Conservation (phyloP, 495 filamentous ascomycete species). For the Penicillium salamii region DNA sequence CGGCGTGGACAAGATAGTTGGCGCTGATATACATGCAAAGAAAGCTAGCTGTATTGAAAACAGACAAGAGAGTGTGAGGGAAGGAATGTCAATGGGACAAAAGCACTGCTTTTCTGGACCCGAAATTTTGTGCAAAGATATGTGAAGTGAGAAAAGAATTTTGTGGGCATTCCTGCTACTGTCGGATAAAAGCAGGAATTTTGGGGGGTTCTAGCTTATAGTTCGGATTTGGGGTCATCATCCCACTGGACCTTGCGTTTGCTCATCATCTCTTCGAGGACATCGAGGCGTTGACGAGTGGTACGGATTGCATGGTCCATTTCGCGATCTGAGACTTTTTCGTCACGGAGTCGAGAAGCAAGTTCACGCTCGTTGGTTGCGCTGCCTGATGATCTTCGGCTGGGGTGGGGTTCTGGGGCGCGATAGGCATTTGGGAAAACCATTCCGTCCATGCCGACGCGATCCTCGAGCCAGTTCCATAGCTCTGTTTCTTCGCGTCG, state of each 20-base stretch:
- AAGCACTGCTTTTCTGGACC: background rate
- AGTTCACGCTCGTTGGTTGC: conserved; percentile 33
- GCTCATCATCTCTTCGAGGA: conserved; percentile 69
- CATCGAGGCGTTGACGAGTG: conserved; percentile 76
- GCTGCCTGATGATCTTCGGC: conserved; percentile 18
- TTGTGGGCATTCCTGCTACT: background rate
- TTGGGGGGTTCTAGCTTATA: conserved; percentile 4
- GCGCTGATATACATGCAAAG: conserved; percentile 32
- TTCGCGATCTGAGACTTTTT: conserved; percentile 75
- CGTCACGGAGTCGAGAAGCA: conserved; percentile 53
- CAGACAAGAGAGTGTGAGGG: background rate
- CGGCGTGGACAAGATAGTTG: conserved; percentile 29
- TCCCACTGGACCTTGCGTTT: conserved; percentile 42
- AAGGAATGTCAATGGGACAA: conserved; percentile 1
- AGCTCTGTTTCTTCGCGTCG: conserved; percentile 82
- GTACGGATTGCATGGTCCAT: conserved; percentile 80
- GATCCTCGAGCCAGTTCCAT: conserved; percentile 95
- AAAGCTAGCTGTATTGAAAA: conserved; percentile 8
- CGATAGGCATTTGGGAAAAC: conserved; percentile 36
- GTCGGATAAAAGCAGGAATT: no score
- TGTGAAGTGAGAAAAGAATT: background rate
- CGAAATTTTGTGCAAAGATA: background rate
- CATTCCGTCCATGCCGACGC: conserved; percentile 72
- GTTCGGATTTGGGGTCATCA: conserved; percentile 16
- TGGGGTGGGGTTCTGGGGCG: conserved; percentile 22